Base-by-base conservation (phyloP, 106 monocot genomes). In the Gastrodia elata region DNA sequence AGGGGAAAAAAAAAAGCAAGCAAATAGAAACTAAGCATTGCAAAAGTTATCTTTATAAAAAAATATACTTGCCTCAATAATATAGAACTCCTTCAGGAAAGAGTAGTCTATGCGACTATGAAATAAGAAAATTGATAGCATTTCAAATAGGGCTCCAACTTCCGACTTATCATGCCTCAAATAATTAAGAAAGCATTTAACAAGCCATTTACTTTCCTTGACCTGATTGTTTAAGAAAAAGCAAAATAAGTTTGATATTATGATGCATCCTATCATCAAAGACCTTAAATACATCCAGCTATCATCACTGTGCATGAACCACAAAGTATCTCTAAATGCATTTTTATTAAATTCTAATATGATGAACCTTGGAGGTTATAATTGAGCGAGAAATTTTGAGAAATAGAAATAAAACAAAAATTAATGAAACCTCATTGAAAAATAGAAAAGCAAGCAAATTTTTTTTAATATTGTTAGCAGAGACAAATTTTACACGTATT, bases 181-280 rank as follows among this genome's bases (percentile, higher is more conserved):
- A 75, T 98, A 98, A 80, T 93, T 98, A 39, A 98, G 84, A 75
- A 98, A 98, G 75, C 89, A 98, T 85, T 98, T 98, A 4, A 93
- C 88, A 44, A 98, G 84, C 86, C 93, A 81, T 82, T 98, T 98
- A 80, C 98, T 98, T 81, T 98, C 98, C 75, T 91, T 98, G 57
- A 98, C 89, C 95, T 96, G 81, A 49, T 85, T 27, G 71, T 73
- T 68, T 64, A 38, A 79, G 39, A 80, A n/a, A 76, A 74, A 30
- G 0, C 11, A 24, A 26, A 68, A 18, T 65, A 48, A 28, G n/a
- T n/a, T 30, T 5, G 67, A 24, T 61, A 37, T 16, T 18, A 20
- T 16, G 36, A 67, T 37, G 32, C 8, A 61, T 61, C 28, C 1
- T 32, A 58, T 32, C 28, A 32, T 30, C 30, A 61, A 32, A 0